These are phyloP conservation scores for Trichoderma cornu-damae DNA, from an alignment of 2,329 filamentous ascomycete species.

Conservation along the genomic window DNA sequence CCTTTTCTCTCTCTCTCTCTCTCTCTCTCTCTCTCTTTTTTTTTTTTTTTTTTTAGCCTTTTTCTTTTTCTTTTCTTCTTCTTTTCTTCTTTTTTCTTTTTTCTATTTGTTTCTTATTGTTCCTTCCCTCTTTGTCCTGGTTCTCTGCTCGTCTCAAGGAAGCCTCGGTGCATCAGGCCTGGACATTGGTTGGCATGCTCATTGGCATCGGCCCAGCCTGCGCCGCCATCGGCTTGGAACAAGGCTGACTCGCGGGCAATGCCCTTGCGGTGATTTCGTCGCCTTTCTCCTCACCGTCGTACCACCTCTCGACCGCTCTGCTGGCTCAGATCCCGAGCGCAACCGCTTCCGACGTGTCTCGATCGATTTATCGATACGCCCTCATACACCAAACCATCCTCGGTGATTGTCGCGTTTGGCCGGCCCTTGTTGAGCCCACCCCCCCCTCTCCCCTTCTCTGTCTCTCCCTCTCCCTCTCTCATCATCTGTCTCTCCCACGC, in stretches of 20 bases:
- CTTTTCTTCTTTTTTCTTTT: too few species aligned
- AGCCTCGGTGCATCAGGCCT: not conserved
- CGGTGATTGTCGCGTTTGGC: not conserved
- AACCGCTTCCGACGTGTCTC: slow-evolving; percentile 24
- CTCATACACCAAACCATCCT: not conserved
- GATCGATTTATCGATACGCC: slow-evolving; percentile 13
- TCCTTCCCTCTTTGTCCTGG: not conserved
- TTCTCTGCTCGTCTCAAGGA: not conserved
- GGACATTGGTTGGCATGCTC: slow-evolving; percentile 22
- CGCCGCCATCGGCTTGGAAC: slow-evolving; percentile 28
- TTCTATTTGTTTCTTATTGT: too few species aligned
- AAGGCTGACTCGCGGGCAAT: slow-evolving; percentile 32
- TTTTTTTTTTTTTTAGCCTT: too few species aligned
- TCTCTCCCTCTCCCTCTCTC: too few species aligned
- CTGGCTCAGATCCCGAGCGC: slow-evolving; percentile 31
- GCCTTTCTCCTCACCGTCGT: slow-evolving; percentile 27
- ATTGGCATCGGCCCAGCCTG: slow-evolving; percentile 18
- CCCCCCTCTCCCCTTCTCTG: too few species aligned
- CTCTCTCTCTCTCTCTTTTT: too few species aligned
- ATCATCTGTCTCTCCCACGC: not conserved
- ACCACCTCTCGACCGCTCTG: slow-evolving; percentile 25
- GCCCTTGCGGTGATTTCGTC: slow-evolving; percentile 33
- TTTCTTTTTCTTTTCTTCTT: not conserved
- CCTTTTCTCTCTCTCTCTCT: not conserved
- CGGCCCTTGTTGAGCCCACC: not conserved